Evolutionary conservation across 2,329 filamentous ascomycete genomes (phyloP).

Genomic region (Teratosphaeria zuluensis): DNA sequence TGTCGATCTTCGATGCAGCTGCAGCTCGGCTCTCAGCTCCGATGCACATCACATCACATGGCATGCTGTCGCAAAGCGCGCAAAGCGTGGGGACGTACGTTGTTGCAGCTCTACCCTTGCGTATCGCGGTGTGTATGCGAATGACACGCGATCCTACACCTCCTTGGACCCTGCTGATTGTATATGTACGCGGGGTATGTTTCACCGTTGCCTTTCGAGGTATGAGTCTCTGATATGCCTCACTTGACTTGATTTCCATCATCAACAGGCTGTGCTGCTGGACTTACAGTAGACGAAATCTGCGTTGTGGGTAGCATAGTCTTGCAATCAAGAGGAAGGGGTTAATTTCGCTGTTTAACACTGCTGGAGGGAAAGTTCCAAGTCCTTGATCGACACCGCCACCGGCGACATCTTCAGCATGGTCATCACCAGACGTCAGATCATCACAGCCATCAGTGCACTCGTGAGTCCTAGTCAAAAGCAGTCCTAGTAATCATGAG

Average conservation of each 20-base stretch:
- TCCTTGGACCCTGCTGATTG: not conserved
- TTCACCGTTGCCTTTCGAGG: not conserved
- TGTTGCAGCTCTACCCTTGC: not conserved
- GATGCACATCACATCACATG: not conserved
- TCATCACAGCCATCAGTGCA: slow-evolving; percentile 7
- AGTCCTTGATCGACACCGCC: not conserved
- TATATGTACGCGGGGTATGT: not conserved
- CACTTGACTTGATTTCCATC: not conserved
- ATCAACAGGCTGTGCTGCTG: not conserved
- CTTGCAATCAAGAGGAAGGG: not conserved
- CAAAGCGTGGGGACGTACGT: not conserved
- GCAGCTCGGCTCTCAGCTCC: not conserved
- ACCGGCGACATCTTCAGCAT: not conserved
- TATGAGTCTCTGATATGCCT: not conserved
- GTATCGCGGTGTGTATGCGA: not conserved
- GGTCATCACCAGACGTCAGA: slow-evolving; percentile 6
- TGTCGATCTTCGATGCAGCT: not conserved
- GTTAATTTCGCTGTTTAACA: not conserved
- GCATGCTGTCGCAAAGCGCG: not conserved
- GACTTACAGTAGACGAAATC: too few species aligned
- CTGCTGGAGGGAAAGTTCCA: not conserved
- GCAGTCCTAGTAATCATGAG: not conserved
- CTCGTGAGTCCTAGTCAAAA: slow-evolving; percentile 3
- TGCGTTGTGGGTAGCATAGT: not conserved
- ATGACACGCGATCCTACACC: not conserved